Base-by-base conservation (phyloP, 2,329 filamentous ascomycete species). In the Arthroderma sp. region DNA sequence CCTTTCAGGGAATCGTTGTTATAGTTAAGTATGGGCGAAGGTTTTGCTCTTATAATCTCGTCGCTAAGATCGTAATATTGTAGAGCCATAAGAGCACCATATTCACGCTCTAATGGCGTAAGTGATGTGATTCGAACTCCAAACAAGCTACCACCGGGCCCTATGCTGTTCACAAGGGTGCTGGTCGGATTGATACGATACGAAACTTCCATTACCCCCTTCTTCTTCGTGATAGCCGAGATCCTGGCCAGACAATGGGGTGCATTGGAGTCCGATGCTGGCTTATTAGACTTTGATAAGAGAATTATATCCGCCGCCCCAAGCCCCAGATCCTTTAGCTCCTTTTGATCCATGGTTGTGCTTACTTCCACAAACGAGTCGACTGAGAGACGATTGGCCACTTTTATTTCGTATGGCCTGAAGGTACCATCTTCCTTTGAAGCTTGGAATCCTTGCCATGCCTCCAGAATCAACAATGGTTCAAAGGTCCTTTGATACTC, bases 41-140 rank as follows among this genome's bases (percentile, higher is more conserved):
- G 91, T 57, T 87, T 85, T 3, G 88, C 91, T 54, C 80, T 80
- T 40, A 93, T 71, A 46, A 98, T 85, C 64, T 98, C 91, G 47
- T 89, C 83, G 69, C 89, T 93, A 15, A 98, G 72, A 63, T 98
- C 91, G 56, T 96, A 98, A 62, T 93, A 96, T 61, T 94, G 83
- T 50, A 98, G 65, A 55, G 85, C 89, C 65, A 87, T 83, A 29
- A 98, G 67, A 0, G 91, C 86, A 46, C 87, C 91, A 61, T 88
- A 98, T 64, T 98, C 91, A 61, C 91, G 81, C 67, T 98, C 89
- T 42, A 96, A 81, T 0, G 91, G 91, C 1, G 83, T 94, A 70
- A 98, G 83, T 48, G 89, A 94, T 44, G 87, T 86, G 52, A 98
- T 80, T 58, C 93, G 94, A 46, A 85, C 72, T 2, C 80, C 87